These are phyloP conservation scores for Tetrahymena borealis DNA, from an alignment of 73 alveolate species.

Conservation along the genomic window DNA sequence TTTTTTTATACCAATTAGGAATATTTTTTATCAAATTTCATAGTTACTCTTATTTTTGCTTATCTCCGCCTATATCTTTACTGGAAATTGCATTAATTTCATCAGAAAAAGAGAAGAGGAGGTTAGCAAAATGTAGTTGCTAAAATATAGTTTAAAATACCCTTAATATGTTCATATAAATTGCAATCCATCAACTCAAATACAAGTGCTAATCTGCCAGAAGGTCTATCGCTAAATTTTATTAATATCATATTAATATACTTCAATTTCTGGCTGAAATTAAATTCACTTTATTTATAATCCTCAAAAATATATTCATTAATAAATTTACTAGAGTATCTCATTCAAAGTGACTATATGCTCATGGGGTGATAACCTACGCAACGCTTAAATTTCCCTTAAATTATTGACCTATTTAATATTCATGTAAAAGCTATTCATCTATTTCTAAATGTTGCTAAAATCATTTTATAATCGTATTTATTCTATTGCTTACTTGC, in stretches of 20 bases:
- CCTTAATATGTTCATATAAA: slow-evolving; percentile 73
- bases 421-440: not conserved
- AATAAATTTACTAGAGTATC: slow-evolving; percentile 64
- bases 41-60: not conserved
- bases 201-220: slow-evolving; percentile 75
- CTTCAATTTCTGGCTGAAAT: slow-evolving; percentile 4
- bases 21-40: too few species aligned
- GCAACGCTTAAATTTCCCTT: slow-evolving; percentile 83
- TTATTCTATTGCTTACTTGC: slow-evolving; percentile 57
- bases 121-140: not conserved
- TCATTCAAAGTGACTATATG: slow-evolving; percentile 76
- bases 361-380: slow-evolving; percentile 76
- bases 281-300: not conserved
- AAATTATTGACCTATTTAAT: slow-evolving; percentile 45
- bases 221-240: slow-evolving; percentile 48
- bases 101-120: not conserved
- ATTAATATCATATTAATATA: not conserved
- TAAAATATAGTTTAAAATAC: not conserved
- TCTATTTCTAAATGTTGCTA: not conserved
- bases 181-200: slow-evolving; percentile 82
- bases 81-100: not conserved
- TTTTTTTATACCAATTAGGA: not conserved
- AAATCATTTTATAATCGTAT: not conserved
- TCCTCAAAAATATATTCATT: not conserved
- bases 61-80: not conserved